Evolutionary conservation across 108 stramenopile genomes (phyloP).

Genomic region (Mediolabrus comicus): DNA sequence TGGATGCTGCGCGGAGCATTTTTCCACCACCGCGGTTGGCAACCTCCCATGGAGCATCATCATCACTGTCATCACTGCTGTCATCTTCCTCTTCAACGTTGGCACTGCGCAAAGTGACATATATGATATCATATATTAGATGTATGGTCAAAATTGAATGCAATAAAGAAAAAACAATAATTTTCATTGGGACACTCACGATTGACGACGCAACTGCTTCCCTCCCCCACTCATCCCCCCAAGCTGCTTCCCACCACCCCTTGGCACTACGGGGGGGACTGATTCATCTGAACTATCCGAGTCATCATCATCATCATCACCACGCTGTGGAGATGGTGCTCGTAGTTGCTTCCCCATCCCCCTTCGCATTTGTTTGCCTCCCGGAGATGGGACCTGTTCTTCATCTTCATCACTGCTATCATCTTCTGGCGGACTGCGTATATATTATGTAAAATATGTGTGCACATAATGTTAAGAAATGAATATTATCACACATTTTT

Average conservation of each 20-base stretch:
- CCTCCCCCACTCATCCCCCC: slow-evolving; percentile 27
- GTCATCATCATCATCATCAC: slow-evolving; percentile 47
- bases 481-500: background rate
- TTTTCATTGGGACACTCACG: slow-evolving; percentile 11
- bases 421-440: slow-evolving; percentile 29
- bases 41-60: slow-evolving; percentile 40
- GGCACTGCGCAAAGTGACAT: background rate
- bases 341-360: slow-evolving; percentile 74
- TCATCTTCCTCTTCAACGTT: slow-evolving; percentile 47
- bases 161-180: background rate
- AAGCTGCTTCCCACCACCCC: slow-evolving; percentile 69
- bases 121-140: background rate
- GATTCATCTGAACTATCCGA: slow-evolving; percentile 23
- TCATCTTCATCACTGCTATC: slow-evolving; percentile 37
- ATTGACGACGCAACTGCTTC: slow-evolving; percentile 30
- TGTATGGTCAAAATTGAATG: background rate
- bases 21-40: slow-evolving; percentile 38
- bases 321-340: slow-evolving; percentile 32
- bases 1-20: slow-evolving; percentile 55
- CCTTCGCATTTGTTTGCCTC: slow-evolving; percentile 76
- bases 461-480: background rate
- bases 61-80: slow-evolving; percentile 53
- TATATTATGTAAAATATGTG: background rate
- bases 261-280: slow-evolving; percentile 31
- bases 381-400: slow-evolving; percentile 27